A percentile compares a stretch with the other conserved stretches of the same genome.
Evolutionary conservation across 345 rosid species (phyloP).

Genomic region (Brassica incana): DNA sequence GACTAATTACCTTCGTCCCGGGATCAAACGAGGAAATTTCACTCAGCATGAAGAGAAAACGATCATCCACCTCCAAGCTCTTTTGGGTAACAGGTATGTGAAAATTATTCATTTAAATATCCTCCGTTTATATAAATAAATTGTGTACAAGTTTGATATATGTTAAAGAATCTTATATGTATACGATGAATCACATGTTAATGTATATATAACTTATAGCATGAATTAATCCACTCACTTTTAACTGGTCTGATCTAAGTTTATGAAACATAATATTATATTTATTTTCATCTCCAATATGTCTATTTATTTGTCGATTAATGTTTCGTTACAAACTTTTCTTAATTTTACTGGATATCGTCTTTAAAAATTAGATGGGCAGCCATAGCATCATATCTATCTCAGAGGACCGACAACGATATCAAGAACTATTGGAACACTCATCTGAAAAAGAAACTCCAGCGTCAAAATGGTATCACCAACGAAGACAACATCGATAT

Average conservation of each 20-base stretch:
- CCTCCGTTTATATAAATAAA: background rate
- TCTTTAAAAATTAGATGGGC: constrained; percentile 70
- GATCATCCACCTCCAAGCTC: constrained; percentile 98
- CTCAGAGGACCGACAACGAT: constrained; percentile 94
- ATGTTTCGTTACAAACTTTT: background rate
- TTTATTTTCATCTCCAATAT: background rate
- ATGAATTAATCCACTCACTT: background rate
- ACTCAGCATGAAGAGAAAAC: constrained; percentile 85
- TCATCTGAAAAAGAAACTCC: constrained; percentile 80
- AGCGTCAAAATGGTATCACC: constrained; percentile 19
- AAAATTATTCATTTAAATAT: background rate
- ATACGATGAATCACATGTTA: background rate
- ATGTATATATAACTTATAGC: background rate
- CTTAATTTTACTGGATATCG: background rate
- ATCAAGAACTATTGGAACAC: constrained; percentile 96
- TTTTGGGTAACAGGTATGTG: constrained; percentile 79
- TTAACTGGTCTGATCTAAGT: background rate
- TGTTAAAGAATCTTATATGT: background rate
- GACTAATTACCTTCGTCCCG: constrained; percentile 97
- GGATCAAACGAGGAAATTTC: constrained; percentile 89
- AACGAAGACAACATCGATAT: constrained; percentile 20
- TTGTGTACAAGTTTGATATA: background rate
- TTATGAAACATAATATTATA: background rate
- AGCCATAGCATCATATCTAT: constrained; percentile 96
- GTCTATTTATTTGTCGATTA: background rate